Percentiles rank a stretch among this genome's conserved stretches.
Conservation (phyloP, 192 early-diverging fungal genomes). For the Linnemannia hyalina region DNA sequence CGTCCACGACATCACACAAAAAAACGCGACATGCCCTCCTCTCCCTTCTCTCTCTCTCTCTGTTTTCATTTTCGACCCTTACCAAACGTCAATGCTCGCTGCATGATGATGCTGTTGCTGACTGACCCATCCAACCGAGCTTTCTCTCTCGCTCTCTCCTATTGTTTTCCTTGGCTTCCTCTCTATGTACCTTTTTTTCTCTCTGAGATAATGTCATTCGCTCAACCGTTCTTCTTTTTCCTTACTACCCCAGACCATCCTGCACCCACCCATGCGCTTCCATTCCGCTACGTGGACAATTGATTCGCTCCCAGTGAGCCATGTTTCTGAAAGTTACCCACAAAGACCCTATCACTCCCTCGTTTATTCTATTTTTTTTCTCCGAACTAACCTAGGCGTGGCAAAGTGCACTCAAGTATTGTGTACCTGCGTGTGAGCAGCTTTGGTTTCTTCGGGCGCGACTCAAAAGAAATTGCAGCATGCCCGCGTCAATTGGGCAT, state of each 20-base stretch:
- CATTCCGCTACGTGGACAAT: neutral
- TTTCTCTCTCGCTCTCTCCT: neutral
- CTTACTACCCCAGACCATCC: neutral
- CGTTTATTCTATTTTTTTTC: neutral
- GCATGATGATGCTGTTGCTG: slow-evolving; percentile 2
- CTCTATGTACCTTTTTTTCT: neutral
- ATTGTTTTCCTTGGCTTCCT: neutral
- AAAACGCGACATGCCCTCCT: neutral
- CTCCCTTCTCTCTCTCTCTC: neutral
- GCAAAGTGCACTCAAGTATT: too few relatives aligned
- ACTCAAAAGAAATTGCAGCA: too few relatives aligned
- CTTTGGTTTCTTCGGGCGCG: too few relatives aligned
- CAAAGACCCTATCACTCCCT: neutral
- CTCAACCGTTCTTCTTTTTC: neutral
- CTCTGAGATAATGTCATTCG: neutral
- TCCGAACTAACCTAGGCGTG: too few relatives aligned
- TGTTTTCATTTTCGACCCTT: neutral
- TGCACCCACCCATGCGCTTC: neutral
- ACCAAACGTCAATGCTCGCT: neutral
- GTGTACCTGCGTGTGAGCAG: too few relatives aligned
- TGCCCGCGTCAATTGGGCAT: too few relatives aligned
- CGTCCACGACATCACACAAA: neutral
- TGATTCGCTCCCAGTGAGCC: neutral
- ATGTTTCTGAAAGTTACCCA: neutral
- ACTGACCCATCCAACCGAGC: neutral